These are phyloP conservation scores for Nemania bipapillata DNA, from an alignment of 2,329 filamentous ascomycete genomes.

Conservation along the genomic window DNA sequence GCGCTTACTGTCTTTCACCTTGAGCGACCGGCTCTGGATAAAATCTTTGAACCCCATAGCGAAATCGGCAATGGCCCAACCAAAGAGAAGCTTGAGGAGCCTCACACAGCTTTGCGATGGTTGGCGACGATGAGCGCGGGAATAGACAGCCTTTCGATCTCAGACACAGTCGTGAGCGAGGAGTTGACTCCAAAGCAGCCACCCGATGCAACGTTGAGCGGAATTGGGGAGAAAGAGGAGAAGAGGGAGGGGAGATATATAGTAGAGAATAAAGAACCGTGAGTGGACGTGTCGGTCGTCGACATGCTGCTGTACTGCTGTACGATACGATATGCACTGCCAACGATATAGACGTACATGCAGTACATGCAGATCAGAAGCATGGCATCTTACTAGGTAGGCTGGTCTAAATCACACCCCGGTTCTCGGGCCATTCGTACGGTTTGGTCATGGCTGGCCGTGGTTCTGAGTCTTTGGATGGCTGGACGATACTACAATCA, in stretches of 20 bases:
- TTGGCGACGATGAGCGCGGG: background rate
- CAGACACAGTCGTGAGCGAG: constrained; percentile 2
- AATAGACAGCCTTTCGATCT: constrained; percentile 8
- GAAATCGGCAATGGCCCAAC: constrained; percentile 2
- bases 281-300: background rate
- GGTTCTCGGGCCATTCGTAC: constrained; percentile 4
- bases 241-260: constrained; percentile 19
- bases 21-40: constrained; percentile 57
- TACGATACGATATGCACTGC: too few relatives aligned
- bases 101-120: constrained; percentile 7
- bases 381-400: constrained; percentile 4
- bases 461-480: background rate
- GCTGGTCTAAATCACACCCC: background rate
- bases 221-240: constrained; percentile 31
- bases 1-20: constrained; percentile 56
- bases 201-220: constrained; percentile 27
- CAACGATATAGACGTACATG: too few relatives aligned
- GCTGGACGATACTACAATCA: background rate
- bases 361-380: constrained; percentile 18
- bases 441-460: background rate
- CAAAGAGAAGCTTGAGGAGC: background rate
- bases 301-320: background rate
- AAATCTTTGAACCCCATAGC: constrained; percentile 60
- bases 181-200: constrained; percentile 11
- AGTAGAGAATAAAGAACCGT: background rate